Conservation (phyloP, 805 yeast species). For the Ogataea angusta region DNA sequence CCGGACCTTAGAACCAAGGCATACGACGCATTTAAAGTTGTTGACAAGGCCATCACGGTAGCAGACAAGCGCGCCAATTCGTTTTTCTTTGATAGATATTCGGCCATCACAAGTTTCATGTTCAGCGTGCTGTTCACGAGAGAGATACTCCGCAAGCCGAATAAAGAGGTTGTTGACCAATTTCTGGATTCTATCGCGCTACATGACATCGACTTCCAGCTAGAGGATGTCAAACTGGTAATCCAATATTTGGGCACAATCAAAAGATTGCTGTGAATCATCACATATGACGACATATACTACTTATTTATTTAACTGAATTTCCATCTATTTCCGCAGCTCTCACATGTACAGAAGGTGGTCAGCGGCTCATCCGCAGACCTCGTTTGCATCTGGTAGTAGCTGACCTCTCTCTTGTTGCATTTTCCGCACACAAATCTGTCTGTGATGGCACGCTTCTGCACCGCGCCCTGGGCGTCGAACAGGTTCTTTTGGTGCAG, state of each 20-base stretch:
- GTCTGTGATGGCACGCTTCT: constrained; percentile 93
- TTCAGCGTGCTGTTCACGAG: constrained; percentile 11
- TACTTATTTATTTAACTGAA: constrained; percentile 52
- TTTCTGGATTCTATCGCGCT: constrained; percentile 11
- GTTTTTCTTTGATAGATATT: constrained; percentile 6
- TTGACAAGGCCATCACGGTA: constrained; percentile 13
- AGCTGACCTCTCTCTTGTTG: constrained; percentile 94
- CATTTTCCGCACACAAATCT: constrained; percentile 97
- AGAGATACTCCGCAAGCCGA: constrained; percentile 13
- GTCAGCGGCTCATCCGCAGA: constrained; percentile 99
- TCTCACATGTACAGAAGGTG: constrained; percentile 96
- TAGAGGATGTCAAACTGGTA: constrained; percentile 14
- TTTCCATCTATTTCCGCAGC: constrained; percentile 98
- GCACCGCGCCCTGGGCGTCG: constrained; percentile 97
- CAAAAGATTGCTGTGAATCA: constrained; percentile 2
- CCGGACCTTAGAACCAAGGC: constrained; percentile 16
- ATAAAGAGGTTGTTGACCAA: constrained; percentile 13
- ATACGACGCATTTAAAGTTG: constrained; percentile 14
- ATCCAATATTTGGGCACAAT: constrained; percentile 14
- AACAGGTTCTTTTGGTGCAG: constrained; percentile 85
- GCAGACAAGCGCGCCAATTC: constrained; percentile 14
- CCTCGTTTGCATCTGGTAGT: constrained; percentile 96
- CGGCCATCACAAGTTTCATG: constrained; percentile 9
- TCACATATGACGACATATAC: constrained; percentile 1
- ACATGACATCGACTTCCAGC: constrained; percentile 12